These are phyloP conservation scores for Candida silvicultrix DNA, from an alignment of 805 yeast species.

Conservation along the genomic window DNA sequence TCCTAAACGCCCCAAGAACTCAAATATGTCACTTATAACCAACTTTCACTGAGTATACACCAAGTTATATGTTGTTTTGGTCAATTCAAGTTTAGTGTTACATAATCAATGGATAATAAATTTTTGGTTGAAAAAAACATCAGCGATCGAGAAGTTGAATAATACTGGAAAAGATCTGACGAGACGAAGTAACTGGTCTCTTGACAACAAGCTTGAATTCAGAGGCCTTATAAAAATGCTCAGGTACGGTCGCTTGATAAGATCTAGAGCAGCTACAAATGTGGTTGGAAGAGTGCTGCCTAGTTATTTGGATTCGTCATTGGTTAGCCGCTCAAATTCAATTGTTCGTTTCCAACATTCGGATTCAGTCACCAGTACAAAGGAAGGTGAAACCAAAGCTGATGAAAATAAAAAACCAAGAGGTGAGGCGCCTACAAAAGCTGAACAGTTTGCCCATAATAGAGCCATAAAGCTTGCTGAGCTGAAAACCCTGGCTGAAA, in stretches of 20 bases:
- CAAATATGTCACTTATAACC: too few relatives aligned
- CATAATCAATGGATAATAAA: too few relatives aligned
- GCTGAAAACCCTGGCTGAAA: not conserved
- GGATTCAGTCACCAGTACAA: not conserved
- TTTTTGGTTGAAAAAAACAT: too few relatives aligned
- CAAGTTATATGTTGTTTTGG: too few relatives aligned
- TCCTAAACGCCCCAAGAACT: too few relatives aligned
- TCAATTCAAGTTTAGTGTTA: too few relatives aligned
- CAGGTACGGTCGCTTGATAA: not conserved
- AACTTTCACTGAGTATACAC: too few relatives aligned
- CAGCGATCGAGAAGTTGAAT: not conserved
- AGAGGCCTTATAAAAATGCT: not conserved
- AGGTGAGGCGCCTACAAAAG: too few relatives aligned
- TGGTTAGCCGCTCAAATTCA: not conserved
- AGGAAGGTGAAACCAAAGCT: too few relatives aligned
- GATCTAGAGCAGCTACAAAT: not conserved
- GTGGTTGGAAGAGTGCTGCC: not conserved
- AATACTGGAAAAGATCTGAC: not conserved
- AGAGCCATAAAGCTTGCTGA: not conserved
- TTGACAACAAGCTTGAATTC: too few relatives aligned
- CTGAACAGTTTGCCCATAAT: not conserved
- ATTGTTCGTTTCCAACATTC: not conserved
- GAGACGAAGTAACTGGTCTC: not conserved
- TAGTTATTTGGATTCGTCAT: not conserved
- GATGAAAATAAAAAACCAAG: too few relatives aligned